A percentile compares a stretch with the other conserved stretches of the same genome.
Conservation (phyloP, 805 yeast species). For the Saturnispora quitensis region DNA sequence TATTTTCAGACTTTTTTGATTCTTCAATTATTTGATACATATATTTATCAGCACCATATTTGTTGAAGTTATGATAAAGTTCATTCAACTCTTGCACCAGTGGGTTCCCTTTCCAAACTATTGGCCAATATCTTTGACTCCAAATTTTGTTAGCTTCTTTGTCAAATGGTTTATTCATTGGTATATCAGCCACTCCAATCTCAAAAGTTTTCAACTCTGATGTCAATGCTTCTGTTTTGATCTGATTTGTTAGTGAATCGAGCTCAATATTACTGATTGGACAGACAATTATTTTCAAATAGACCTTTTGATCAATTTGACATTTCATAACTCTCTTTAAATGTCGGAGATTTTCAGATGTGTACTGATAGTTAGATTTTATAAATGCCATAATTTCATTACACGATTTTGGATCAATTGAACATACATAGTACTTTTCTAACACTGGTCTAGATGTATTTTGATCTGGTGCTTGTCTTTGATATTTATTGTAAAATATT, state of each 20-base stretch:
- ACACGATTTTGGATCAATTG: conserved; percentile 29
- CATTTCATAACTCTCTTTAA: conserved; percentile 44
- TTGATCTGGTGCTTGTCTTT: conserved; percentile 31
- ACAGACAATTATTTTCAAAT: conserved; percentile 36
- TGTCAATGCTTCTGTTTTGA: neutral
- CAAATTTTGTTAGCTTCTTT: conserved; percentile 59
- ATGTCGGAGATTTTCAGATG: conserved; percentile 29
- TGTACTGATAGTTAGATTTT: conserved; percentile 20
- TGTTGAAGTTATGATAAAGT: conserved; percentile 30
- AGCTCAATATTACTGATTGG: conserved; percentile 30
- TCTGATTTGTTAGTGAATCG: conserved; percentile 13
- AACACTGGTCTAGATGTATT: conserved; percentile 23
- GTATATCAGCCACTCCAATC: conserved; percentile 31
- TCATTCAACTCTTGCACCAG: conserved; percentile 58
- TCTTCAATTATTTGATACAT: conserved; percentile 21
- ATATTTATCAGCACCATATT: conserved; percentile 31
- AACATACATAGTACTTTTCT: conserved; percentile 35
- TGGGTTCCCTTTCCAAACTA: conserved; percentile 91
- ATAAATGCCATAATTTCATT: conserved; percentile 22
- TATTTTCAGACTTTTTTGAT: conserved; percentile 19
- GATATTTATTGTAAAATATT: conserved; percentile 30
- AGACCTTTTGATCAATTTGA: conserved; percentile 8
- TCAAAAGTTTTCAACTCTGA: conserved; percentile 8
- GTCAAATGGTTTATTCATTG: conserved; percentile 57
- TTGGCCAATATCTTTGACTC: conserved; percentile 73